These are phyloP conservation scores for Chaetomiaceae sp. DNA, from an alignment of 2,329 filamentous ascomycete genomes.

Conservation along the genomic window DNA sequence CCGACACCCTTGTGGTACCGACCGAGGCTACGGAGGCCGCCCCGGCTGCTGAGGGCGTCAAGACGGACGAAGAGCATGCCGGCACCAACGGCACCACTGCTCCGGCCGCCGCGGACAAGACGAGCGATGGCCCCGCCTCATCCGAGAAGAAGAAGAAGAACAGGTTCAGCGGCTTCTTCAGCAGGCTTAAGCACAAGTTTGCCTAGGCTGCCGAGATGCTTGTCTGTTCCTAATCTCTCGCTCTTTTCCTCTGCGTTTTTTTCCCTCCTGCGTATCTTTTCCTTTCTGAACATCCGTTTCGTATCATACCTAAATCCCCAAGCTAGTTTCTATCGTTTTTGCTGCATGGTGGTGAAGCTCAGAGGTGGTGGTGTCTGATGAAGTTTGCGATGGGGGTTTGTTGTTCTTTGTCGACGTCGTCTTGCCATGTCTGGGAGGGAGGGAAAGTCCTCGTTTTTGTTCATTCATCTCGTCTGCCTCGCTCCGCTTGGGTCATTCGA, in stretches of 20 bases:
- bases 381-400: not conserved
- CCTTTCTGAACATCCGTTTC: not conserved
- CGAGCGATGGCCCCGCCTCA: slow-evolving; percentile 29
- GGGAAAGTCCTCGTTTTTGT: not conserved
- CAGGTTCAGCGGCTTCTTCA: slow-evolving; percentile 58
- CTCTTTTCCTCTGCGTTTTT: not conserved
- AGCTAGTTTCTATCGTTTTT: not conserved
- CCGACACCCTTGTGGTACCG: too few relatives aligned
- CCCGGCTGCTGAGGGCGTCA: slow-evolving; percentile 11
- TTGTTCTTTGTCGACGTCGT: not conserved
- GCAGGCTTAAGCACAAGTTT: slow-evolving; percentile 49
- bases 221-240: not conserved
- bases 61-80: slow-evolving; percentile 6
- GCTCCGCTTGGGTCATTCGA: not conserved
- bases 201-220: slow-evolving; percentile 10
- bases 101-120: slow-evolving; percentile 2
- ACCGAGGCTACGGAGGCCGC: not conserved
- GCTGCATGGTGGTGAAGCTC: not conserved
- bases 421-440: not conserved
- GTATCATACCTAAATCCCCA: not conserved
- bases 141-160: slow-evolving; percentile 63
- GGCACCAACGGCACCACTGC: slow-evolving; percentile 26
- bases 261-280: too few relatives aligned
- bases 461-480: not conserved
- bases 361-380: not conserved